Base-by-base conservation (phyloP, 2,329 filamentous ascomycete species). In the Teratosphaeria nubilosa region DNA sequence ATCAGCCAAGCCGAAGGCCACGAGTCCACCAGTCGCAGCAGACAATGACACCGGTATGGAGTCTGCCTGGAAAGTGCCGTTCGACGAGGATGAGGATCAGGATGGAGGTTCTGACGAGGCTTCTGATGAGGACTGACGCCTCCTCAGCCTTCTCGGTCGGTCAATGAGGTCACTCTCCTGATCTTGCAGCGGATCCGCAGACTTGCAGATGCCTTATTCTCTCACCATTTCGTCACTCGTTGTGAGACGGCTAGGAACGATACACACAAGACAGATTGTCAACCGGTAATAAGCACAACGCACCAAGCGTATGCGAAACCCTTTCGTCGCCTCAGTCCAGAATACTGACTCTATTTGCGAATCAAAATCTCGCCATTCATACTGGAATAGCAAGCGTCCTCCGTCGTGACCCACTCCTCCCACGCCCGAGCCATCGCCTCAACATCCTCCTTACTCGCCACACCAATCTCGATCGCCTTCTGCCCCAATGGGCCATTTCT, bases 341-440 rank as follows among this genome's bases (percentile, higher is more conserved):
- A n/a, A 14, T 16, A 14, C 34, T 5, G 34, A 41, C 5, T 16
- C 56, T 54, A 57, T 62, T 69, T 69, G 25, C 55, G 61, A 13
- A 71, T 62, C 14, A 72, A 37, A 1, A 77, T 64, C 62, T 78
- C 72, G 2, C 75, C 76, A 64, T 77, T 71, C 64, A 76, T 69
- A 20, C 73, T 68, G 1, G 70, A 71, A 59, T 74, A 74, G 68
- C 69, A 74, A 3, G 72, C 76, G 59, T 77, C 75, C 31, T 77
- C 74, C 22, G 70, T 69, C 61, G 67, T 66, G 53, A 72, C 71
- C 70, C 76, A 75, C 41, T 72, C 69, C 51, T 70, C 68, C 69
- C 72, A 77, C 9, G 68, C 72, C 37, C 69, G 60, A 1, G 69
- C 68, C 59, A 77, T 74, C 32, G 67, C 65, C 45, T 76, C 70